phyloP scores from a whole-genome alignment of 768 basidiomycete genomes.

The Serendipita sp. region DNA sequence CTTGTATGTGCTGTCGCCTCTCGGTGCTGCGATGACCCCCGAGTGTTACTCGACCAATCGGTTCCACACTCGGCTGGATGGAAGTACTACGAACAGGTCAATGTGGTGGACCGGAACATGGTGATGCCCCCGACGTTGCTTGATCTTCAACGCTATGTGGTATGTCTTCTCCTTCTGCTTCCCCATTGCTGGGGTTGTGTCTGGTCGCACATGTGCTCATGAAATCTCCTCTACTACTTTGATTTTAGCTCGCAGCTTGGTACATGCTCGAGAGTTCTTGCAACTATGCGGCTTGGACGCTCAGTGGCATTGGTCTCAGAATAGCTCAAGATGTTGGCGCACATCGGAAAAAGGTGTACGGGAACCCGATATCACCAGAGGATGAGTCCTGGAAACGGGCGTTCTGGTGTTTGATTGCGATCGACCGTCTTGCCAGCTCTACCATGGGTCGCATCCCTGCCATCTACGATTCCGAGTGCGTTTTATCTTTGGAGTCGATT shows the following conservation, averaged over 20 bases:
- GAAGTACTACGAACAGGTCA: constrained; percentile 48
- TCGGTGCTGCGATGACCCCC: constrained; percentile 39
- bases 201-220: not conserved
- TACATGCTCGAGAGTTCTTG: constrained; percentile 45
- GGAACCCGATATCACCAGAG: constrained; percentile 28
- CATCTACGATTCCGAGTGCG: constrained; percentile 62
- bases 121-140: constrained; percentile 43
- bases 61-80: constrained; percentile 44
- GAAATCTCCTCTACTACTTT: constrained; percentile 21
- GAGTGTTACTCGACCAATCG: constrained; percentile 29
- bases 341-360: constrained; percentile 48
- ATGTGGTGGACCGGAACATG: constrained; percentile 41
- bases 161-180: constrained; percentile 24
- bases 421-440: constrained; percentile 22
- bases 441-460: constrained; percentile 54
- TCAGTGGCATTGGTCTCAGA: constrained; percentile 51
- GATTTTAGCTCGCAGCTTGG: constrained; percentile 31
- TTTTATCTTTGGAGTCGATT: constrained; percentile 13
- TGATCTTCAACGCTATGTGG: constrained; percentile 52
- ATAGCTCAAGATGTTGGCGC: constrained; percentile 64
- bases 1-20: constrained; percentile 59
- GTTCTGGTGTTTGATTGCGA: constrained; percentile 38
- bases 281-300: constrained; percentile 55
- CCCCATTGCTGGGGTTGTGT: constrained; percentile 18
- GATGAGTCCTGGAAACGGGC: constrained; percentile 67